Evolutionary conservation across 202 grass and related monocot genomes (phyloP), one percentile per base, ranked within the genome.

Genomic region (Panicum virgatum): DNA sequence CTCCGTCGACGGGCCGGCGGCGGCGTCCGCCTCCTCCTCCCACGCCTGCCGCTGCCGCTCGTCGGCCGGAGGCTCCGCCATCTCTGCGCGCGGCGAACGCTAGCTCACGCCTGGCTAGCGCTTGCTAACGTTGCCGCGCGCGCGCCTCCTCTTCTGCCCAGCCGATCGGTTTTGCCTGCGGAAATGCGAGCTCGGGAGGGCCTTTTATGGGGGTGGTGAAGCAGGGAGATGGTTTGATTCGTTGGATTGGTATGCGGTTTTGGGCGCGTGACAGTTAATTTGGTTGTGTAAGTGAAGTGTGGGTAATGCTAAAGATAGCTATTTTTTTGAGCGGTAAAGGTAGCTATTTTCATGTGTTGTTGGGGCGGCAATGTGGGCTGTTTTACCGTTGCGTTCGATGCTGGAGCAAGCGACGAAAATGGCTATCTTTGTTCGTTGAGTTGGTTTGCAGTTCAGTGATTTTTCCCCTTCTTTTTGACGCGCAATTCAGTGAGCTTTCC

Each of bases 1-100:
- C 76, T 85, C 75, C 67, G 44, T 81, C 22, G 75, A 78, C 44
- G 44, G 46, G 14, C 22, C 73, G 18, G 48, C 14, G 6, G 14
- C 29, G 66, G n/a, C 42, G 40, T 30, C 19, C 0, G 12, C 72
- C 37, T 58, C 56, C 40, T n/a, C 12, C n/a, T 65, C 45, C 76
- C 20, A 13, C 76, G 15, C 61, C 30, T 14, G 13, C 40, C 5
- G 39, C 2, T 62, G 43, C 27, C 65, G 44, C 18, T 12, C 32
- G 32, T 34, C 32, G 62, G 77, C 14, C 51, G 69, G 63, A 51
- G 20, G 61, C 30, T 37, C 69, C 84, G 69, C 34, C 34, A 18
- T 20, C 2, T 22, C 59, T 37, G 20, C 42, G 42, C 20, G 52
- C 56, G 79, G 76, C 52, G 53, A 36, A 38, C 29, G 68, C 29